Conservation (phyloP, 2,329 filamentous ascomycete genomes). For the Basipetospora chlamydospora region DNA sequence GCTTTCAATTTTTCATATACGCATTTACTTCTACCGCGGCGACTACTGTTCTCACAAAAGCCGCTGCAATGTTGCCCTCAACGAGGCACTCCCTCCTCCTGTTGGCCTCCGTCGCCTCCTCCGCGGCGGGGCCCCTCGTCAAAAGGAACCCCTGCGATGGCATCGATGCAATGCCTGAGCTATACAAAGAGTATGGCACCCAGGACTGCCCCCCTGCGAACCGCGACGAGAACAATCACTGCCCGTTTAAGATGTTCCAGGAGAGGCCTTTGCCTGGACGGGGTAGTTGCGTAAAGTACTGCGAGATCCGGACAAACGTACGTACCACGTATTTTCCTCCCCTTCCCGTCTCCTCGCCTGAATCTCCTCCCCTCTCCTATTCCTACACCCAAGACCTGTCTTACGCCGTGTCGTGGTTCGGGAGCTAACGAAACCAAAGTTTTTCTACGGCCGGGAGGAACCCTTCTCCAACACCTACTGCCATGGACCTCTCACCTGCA, state of each 20-base stretch:
- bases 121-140: not conserved
- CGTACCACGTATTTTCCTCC: not conserved
- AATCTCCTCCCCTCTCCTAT: too few relatives aligned
- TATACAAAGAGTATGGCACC: not conserved
- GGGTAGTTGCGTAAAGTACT: not conserved
- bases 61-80: too few relatives aligned
- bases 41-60: too few relatives aligned
- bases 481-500: slow-evolving; percentile 18
- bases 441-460: slow-evolving; percentile 15
- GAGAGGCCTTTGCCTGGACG: not conserved
- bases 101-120: not conserved
- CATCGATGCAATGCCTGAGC: not conserved
- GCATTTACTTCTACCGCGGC: too few relatives aligned
- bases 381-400: too few relatives aligned
- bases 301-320: slow-evolving; percentile 8
- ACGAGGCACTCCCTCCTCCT: not conserved
- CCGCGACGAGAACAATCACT: not conserved
- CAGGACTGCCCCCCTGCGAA: not conserved
- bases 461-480: slow-evolving; percentile 20
- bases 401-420: not conserved
- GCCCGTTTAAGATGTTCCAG: too few relatives aligned
- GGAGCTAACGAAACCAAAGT: slow-evolving; percentile 10
- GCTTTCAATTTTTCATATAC: too few relatives aligned
- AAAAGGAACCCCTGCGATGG: not conserved
- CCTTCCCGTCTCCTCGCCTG: too few relatives aligned